Evolutionary conservation across 2,329 filamentous ascomycete species (phyloP), one percentile per base, ranked within the genome.

Genomic region (Colletotrichum gloeosporioides): DNA sequence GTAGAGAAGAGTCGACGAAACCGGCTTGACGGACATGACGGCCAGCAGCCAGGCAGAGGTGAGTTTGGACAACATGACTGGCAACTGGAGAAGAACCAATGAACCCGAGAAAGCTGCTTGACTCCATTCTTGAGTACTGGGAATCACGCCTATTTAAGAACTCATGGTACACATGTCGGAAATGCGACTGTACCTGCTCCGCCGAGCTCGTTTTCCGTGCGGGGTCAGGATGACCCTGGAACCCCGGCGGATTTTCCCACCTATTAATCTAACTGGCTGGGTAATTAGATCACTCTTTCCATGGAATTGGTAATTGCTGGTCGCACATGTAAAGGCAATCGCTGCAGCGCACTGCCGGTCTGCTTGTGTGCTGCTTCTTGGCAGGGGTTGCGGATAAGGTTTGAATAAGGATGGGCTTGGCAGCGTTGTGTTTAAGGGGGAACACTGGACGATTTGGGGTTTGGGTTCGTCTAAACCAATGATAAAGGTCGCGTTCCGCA

Each of bases 1-100:
- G 79, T 88, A 89, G 74, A 90, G 84, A 61, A 87, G 82, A 72
- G 82, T 82, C 70, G 84, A 83, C 57, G 82, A 82, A 49, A 84
- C 81, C 22, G 68, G 61, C 62, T 71, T 27, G 73, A 82, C 82
- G 57, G 80, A 57, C 59, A 65, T 65, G n/a, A 16, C 49, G n/a
- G 72, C 72, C 44, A 75, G 7, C 15, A 71, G 32, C 57, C 71
- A 74, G 18, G 66, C 44, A 27, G 65, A 36, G n/a, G 65, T 25
- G 39, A 75, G 22, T 32, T 66, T 71, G n/a, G 39, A 36, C 34
- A 71, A n/a, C 72, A 71, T 75, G n/a, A 22, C 22, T 36, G 36
- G 10, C 36, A 15, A 49, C 31, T 18, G 12, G 9, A 25, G 27
- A 53, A n/a, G 16, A 57, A 31, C 12, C 27, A 27, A 49, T 8